Base-by-base conservation (phyloP, 2,329 filamentous ascomycete species). In the Talaromyces sp. region DNA sequence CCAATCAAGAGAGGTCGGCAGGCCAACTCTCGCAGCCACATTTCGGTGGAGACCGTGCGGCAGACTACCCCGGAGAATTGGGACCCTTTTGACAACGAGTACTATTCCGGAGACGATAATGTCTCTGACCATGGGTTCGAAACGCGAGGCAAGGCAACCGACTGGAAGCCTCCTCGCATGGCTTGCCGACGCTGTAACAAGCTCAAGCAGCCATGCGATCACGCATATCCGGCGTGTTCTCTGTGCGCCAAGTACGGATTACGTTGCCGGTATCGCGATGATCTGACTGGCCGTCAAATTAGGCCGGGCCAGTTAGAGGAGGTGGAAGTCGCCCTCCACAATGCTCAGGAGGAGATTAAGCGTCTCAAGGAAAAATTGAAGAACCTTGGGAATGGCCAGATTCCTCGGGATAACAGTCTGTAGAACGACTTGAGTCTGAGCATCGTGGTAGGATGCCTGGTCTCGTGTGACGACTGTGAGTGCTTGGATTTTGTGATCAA, bases 111-210 rank as follows among this genome's bases (percentile, higher is more conserved):
- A 7, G 60, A 62, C 23, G 60, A 62, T n/a, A 62, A 62, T 12
- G 44, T 62, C 21, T 57, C 60, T 2, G 60, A 62, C 3, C 21
- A 7, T 2, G 60, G 14, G 16, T 5, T 28, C 6, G 60, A 62
- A 33, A 8, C 35, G 5, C 52, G 2, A n/a, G 60, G 60, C 12
- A 62, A 62, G 18, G 52, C 60, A 46, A 48, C 28, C 9, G 35
- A 40, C 23, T 62, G 37, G 11, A 62, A 62, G 40, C 60, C 60
- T 18, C 50, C 50, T 12, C 52, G 60, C 25, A 62, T 62, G 60
- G 60, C 60, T 11, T 62, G 60, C n/a, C 60, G 60, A 25, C 39
- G 52, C 28, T 62, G 60, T 33, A 62, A 62, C 16, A 62, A 50
- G 52, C 5, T 46, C 1, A 62, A 62, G 33, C 50, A 62, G 25